Evolutionary conservation across 148 eudicot species (phyloP), one percentile per base, ranked within the genome.

Genomic region (Mesembryanthemum crystallinum): DNA sequence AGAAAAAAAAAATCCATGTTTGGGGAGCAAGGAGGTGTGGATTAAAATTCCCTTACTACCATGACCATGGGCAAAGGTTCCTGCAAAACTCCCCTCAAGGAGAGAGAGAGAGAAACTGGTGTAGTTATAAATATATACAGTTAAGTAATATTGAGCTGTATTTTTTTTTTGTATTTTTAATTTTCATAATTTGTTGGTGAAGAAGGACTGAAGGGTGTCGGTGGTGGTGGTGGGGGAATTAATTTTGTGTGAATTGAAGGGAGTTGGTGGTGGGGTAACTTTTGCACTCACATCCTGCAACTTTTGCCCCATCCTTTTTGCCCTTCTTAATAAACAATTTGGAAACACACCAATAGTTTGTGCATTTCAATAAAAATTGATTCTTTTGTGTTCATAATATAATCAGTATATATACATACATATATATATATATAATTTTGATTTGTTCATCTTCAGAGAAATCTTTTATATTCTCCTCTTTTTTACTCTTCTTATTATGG

Each of bases 181-280:
- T 28, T 45, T 43, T 55, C 11, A 27, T 73, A 51, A 71, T 67
- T 82, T 75, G 79, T 72, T 67, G 64, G 77, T 79, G 74, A 73
- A 32, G 20, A 35, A 35, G 49, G 30, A 63, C 45, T 60, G 80
- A 70, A 57, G 73, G 71, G 79, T 72, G 79, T 74, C 74, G 84
- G 73, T 45, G 80, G 82, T 76, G 86, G 70, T 69, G 82, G 78
- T 73, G 82, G 83, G 71, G 64, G 76, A 73, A 83, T 83, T 80
- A 77, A 69, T 83, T 83, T 77, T 83, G 86, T 83, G 86, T 83
- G 86, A 71, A 10, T 69, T 66, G 71, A 72, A 73, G 73, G 47
- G 78, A 74, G 11, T 49, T 1, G 54, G 8, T 69, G 72, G 72
- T 69, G 58, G 72, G 72, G 58, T 43, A 83, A 76, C 69, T 57